A percentile compares a stretch with the other conserved stretches of the same genome.
phyloP scores from a whole-genome alignment of 2,329 filamentous ascomycete species.

The Cyphellophora europaea region DNA sequence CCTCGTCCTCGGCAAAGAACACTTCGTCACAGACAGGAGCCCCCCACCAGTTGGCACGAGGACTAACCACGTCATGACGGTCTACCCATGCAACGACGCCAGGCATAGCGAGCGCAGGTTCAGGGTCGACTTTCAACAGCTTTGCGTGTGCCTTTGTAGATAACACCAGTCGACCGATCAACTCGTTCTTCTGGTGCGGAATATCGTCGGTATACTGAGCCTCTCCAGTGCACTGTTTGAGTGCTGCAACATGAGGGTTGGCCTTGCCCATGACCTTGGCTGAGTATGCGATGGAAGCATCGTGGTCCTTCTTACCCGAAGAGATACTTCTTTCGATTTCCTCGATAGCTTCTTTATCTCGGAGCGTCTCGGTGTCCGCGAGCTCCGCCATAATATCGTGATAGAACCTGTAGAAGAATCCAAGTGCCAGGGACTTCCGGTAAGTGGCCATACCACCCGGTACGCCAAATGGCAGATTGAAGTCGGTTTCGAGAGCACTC shows the following conservation, averaged over 20 bases:
- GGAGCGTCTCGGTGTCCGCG: slow-evolving; percentile 35
- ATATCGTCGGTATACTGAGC: slow-evolving; percentile 97
- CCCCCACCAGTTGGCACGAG: slow-evolving; percentile 83
- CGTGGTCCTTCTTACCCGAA: slow-evolving; percentile 65
- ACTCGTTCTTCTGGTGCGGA: slow-evolving; percentile 73
- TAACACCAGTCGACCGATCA: slow-evolving; percentile 79
- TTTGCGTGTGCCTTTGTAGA: slow-evolving; percentile 85
- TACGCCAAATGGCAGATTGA: slow-evolving; percentile 79
- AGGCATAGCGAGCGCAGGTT: slow-evolving; percentile 68
- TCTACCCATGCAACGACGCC: slow-evolving; percentile 81
- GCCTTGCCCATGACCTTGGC: slow-evolving; percentile 76
- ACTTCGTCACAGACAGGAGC: slow-evolving; percentile 74
- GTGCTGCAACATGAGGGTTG: slow-evolving; percentile 76
- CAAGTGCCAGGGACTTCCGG: slow-evolving; percentile 76
- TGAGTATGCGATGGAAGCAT: slow-evolving; percentile 66
- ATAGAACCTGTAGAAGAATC: slow-evolving; percentile 97
- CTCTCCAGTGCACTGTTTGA: slow-evolving; percentile 90
- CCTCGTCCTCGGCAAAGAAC: slow-evolving; percentile 86
- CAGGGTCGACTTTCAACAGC: slow-evolving; percentile 66
- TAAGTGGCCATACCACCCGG: slow-evolving; percentile 98
- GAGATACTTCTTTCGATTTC: slow-evolving; percentile 85
- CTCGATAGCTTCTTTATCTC: slow-evolving; percentile 65
- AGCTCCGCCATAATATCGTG: slow-evolving; percentile 63
- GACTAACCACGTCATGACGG: slow-evolving; percentile 67
- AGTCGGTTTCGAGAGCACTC: slow-evolving; percentile 81